A percentile compares a stretch with the other conserved stretches of the same genome.
These are phyloP conservation scores for Trichocladium uniseriatum DNA, from an alignment of 495 filamentous ascomycete species.

Conservation along the genomic window DNA sequence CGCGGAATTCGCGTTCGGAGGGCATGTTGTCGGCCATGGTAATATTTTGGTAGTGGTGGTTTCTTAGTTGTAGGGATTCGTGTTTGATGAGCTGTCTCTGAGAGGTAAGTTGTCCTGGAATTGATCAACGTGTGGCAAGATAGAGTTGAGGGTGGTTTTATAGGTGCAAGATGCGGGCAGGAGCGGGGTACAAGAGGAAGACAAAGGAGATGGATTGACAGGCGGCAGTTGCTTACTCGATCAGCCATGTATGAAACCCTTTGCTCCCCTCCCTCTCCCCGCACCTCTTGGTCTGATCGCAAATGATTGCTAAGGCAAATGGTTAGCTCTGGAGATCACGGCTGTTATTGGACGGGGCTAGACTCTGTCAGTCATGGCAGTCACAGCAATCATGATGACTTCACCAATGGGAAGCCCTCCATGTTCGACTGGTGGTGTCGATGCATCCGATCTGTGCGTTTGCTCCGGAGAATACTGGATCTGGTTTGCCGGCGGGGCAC, in stretches of 20 bases:
- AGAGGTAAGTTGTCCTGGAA: too few relatives aligned
- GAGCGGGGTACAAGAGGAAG: conserved; percentile 5
- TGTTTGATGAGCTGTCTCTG: background rate
- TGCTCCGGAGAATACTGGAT: background rate
- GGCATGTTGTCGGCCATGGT: conserved; percentile 13
- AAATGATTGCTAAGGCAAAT: too few relatives aligned
- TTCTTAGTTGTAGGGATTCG: background rate
- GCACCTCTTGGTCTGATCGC: too few relatives aligned
- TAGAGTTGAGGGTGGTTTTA: background rate
- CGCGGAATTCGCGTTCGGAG: conserved; percentile 13
- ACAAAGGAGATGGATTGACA: conserved; percentile 1
- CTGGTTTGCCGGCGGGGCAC: background rate
- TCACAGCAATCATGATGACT: conserved; percentile 18
- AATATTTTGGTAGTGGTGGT: background rate
- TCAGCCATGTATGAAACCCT: too few relatives aligned
- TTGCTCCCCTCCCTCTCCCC: too few relatives aligned
- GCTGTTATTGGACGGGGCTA: too few relatives aligned
- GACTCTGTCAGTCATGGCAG: too few relatives aligned
- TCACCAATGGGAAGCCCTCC: conserved; percentile 17
- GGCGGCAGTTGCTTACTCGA: too few relatives aligned
- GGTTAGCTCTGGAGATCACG: too few relatives aligned
- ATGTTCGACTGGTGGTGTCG: background rate
- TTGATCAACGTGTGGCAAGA: background rate
- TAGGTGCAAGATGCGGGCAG: background rate
- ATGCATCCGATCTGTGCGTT: background rate